Evolutionary conservation across 2,329 filamentous ascomycete species (phyloP).

Genomic region (Microsporum audouinii): DNA sequence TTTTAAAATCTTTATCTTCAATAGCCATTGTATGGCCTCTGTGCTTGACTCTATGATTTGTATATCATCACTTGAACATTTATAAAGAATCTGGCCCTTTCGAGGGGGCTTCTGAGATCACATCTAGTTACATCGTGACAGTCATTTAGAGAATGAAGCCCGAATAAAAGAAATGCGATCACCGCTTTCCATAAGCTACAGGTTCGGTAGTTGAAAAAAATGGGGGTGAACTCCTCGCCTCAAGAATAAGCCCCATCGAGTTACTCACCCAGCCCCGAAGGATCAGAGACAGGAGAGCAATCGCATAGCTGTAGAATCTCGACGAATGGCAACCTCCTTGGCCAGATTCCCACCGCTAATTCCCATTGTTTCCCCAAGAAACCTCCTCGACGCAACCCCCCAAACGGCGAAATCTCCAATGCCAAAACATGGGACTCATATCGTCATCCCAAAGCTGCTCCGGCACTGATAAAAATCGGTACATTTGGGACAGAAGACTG

Average conservation of each 20-base stretch:
- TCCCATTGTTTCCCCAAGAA: conserved; percentile 29
- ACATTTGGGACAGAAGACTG: conserved; percentile 21
- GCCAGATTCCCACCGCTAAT: conserved; percentile 2
- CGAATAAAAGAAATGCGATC: conserved; percentile 17
- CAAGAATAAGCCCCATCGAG: conserved; percentile 99
- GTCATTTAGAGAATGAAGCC: conserved; percentile 26
- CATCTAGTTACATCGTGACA: conserved; percentile 13
- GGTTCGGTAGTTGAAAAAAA: conserved; percentile 33
- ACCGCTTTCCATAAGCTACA: conserved; percentile 46
- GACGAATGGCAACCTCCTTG: conserved; percentile 64
- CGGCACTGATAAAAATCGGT: conserved; percentile 25
- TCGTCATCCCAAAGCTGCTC: conserved; percentile 10
- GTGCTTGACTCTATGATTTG: conserved; percentile 98
- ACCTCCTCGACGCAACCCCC: conserved; percentile 9
- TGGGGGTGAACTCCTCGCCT: conserved; percentile 66
- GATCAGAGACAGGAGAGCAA: conserved; percentile 45
- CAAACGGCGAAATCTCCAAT: conserved; percentile 4
- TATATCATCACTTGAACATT: conserved; percentile 75
- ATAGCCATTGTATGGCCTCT: conserved; percentile 48
- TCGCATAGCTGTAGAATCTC: conserved; percentile 96
- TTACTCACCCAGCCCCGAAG: conserved; percentile 50
- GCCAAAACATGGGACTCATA: conserved; percentile 10
- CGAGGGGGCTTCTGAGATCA: conserved; percentile 51
- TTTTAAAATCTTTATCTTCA: conserved; percentile 41
- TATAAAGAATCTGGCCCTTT: conserved; percentile 51